Conservation (phyloP, 1,139 yeast species). For the Blastobotrys indianensis region DNA sequence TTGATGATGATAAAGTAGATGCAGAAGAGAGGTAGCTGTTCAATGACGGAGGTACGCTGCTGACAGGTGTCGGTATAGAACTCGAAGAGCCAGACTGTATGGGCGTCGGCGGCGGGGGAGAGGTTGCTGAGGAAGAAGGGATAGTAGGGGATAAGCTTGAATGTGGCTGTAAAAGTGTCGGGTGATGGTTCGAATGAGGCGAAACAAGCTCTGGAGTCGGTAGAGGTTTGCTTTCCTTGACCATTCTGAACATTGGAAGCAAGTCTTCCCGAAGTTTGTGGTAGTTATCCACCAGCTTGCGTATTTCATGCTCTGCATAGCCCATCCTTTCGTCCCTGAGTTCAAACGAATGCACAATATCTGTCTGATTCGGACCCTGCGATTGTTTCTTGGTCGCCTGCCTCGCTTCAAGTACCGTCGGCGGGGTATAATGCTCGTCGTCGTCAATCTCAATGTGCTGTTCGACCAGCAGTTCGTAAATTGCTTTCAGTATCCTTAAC, state of each 20-base stretch:
- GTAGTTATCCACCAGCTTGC: slow-evolving; percentile 31
- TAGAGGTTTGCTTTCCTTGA: slow-evolving; percentile 39
- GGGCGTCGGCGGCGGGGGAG: slow-evolving; percentile 3
- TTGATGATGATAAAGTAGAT: no score
- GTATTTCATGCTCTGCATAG: slow-evolving; percentile 33
- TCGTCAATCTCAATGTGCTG: slow-evolving; percentile 25
- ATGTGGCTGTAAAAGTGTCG: slow-evolving; percentile 8
- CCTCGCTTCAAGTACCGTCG: slow-evolving; percentile 18
- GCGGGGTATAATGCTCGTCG: slow-evolving; percentile 31
- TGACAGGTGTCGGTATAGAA: not conserved
- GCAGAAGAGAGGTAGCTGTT: no score
- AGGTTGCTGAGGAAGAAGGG: slow-evolving; percentile 5
- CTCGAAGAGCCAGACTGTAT: not conserved
- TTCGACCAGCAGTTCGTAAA: slow-evolving; percentile 30
- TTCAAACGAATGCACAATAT: slow-evolving; percentile 25
- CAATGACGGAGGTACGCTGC: no score
- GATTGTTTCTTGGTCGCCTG: not conserved
- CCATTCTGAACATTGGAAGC: slow-evolving; percentile 36
- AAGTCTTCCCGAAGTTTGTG: slow-evolving; percentile 37
- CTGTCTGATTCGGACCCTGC: slow-evolving; percentile 6
- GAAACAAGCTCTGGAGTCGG: slow-evolving; percentile 36
- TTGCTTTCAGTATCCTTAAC: slow-evolving; percentile 34
- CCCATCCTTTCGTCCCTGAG: slow-evolving; percentile 34
- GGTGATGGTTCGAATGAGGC: slow-evolving; percentile 12
- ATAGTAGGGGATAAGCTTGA: slow-evolving; percentile 9